phyloP scores from a whole-genome alignment of 768 basidiomycete species.

The Pilatotrama ljubarskyi region DNA sequence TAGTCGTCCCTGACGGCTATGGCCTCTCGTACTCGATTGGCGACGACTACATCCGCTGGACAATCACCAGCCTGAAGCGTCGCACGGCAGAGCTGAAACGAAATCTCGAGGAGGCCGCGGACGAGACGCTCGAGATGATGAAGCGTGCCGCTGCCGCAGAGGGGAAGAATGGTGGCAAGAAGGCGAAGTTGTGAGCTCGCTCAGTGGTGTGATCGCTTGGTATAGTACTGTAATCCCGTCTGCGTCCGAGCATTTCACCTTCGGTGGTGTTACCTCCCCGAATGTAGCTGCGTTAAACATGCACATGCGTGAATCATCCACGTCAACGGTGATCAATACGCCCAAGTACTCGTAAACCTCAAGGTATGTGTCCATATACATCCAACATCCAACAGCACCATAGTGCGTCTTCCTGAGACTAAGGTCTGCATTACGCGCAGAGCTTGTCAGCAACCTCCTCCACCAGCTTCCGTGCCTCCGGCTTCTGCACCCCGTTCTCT shows the following conservation, averaged over 20 bases:
- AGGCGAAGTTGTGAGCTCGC: conserved; percentile 34
- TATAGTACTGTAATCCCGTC: too few species aligned
- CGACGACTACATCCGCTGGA: conserved; percentile 84
- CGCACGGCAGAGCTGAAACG: conserved; percentile 57
- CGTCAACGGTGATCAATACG: too few species aligned
- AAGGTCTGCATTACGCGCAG: conserved; percentile 26
- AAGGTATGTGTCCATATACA: too few species aligned
- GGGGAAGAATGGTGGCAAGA: conserved; percentile 30
- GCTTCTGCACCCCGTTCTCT: conserved; percentile 55
- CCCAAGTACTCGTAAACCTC: too few species aligned
- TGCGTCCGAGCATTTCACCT: too few species aligned
- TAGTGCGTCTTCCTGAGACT: background rate
- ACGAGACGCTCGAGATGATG: conserved; percentile 74
- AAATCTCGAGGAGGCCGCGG: conserved; percentile 79
- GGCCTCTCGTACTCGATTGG: conserved; percentile 91
- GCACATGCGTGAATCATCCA: too few species aligned
- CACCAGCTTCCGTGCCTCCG: conserved; percentile 64
- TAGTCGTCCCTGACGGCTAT: conserved; percentile 90
- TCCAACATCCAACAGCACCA: background rate
- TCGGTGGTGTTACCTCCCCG: too few species aligned
- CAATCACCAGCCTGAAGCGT: conserved; percentile 73
- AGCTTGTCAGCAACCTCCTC: conserved; percentile 58
- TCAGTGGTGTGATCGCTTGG: too few species aligned
- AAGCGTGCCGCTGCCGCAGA: conserved; percentile 56
- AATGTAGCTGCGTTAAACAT: too few species aligned